Percentiles rank a stretch among this genome's conserved stretches.
These are phyloP conservation scores for Alternaria arborescens DNA, from an alignment of 2,329 filamentous ascomycete genomes.

Conservation along the genomic window DNA sequence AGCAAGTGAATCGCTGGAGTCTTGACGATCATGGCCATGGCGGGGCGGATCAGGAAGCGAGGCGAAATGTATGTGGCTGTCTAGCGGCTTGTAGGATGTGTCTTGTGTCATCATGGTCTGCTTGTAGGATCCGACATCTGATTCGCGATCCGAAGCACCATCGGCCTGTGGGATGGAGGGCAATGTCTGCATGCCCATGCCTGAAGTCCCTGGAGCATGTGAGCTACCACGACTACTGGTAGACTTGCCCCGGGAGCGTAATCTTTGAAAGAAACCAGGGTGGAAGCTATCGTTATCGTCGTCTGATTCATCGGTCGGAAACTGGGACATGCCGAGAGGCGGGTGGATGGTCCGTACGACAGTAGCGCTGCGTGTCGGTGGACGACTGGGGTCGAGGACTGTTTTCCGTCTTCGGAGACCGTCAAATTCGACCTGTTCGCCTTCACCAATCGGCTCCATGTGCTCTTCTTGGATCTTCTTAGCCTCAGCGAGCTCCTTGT, in stretches of 20 bases:
- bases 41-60: conserved; percentile 43
- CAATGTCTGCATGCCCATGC: conserved; percentile 35
- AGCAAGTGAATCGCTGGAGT: conserved; percentile 55
- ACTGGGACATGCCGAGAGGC: conserved; percentile 86
- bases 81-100: conserved; percentile 56
- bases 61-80: conserved; percentile 56
- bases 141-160: conserved; percentile 35
- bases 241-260: conserved; percentile 48
- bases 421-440: conserved; percentile 89
- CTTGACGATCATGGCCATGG: conserved; percentile 48
- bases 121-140: conserved; percentile 58
- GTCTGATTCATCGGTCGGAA: conserved; percentile 70
- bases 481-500: conserved; percentile 81
- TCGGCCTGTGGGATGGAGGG: conserved; percentile 32
- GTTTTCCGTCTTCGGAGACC: conserved; percentile 80
- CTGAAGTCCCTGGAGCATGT: conserved; percentile 20
- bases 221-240: conserved; percentile 34
- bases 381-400: conserved; percentile 56
- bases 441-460: conserved; percentile 79
- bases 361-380: conserved; percentile 42
- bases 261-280: conserved; percentile 58
- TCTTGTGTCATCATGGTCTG: conserved; percentile 57
- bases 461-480: conserved; percentile 82
- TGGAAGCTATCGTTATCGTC: conserved; percentile 51
- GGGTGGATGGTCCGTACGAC: conserved; percentile 68